Evolutionary conservation across 768 basidiomycete genomes (phyloP).

Genomic region (Phaffia australis): DNA sequence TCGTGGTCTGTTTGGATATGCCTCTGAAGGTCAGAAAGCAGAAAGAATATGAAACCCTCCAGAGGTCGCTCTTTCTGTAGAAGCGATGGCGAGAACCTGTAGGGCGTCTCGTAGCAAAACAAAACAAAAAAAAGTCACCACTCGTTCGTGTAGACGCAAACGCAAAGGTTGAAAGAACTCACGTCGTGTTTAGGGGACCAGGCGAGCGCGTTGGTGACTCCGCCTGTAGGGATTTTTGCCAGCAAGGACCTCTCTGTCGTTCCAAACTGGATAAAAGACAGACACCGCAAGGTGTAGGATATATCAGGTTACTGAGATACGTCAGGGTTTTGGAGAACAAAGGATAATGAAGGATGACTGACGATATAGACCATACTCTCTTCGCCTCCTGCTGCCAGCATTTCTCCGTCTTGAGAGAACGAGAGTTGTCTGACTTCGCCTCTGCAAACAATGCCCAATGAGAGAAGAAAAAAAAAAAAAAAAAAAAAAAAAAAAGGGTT

Average conservation of each 20-base stretch:
- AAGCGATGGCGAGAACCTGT: background rate
- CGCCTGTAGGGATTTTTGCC: constrained; percentile 8
- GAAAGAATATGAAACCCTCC: background rate
- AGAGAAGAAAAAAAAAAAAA: background rate
- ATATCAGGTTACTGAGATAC: background rate
- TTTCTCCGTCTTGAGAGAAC: constrained; percentile 14
- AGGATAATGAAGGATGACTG: background rate
- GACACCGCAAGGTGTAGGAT: background rate
- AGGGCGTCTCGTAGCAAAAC: too few relatives aligned
- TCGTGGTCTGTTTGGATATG: too few relatives aligned
- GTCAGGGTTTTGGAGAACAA: background rate
- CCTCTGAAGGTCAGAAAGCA: too few relatives aligned
- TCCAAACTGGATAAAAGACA: constrained; percentile 1
- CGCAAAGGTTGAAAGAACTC: background rate
- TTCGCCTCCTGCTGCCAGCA: constrained; percentile 18
- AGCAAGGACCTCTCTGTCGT: constrained; percentile 10
- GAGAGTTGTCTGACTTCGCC: constrained; percentile 12
- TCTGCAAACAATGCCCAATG: background rate
- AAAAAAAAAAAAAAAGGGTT: background rate
- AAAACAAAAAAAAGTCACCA: background rate
- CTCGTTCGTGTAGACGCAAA: background rate
- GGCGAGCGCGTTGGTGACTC: background rate
- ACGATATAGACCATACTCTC: constrained; percentile 16
- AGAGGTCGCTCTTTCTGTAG: background rate
- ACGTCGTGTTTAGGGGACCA: constrained; percentile 21